Evolutionary conservation across 495 filamentous ascomycete species (phyloP).

Genomic region (Aspergillus campestris): DNA sequence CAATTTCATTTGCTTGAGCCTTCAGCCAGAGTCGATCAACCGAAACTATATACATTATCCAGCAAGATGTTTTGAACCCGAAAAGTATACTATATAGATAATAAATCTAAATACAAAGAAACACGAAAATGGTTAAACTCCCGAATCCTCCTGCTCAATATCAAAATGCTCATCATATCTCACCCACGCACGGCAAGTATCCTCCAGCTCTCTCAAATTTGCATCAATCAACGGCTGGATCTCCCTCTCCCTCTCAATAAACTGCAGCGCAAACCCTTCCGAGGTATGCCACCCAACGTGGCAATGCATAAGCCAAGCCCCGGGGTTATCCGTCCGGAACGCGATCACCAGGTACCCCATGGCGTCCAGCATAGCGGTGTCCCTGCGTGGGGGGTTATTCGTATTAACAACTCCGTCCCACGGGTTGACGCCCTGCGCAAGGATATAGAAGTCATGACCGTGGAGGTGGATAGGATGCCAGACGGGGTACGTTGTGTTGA

Average conservation of each 20-base stretch:
- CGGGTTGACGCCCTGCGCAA: constrained; percentile 39
- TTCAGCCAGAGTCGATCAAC: too few relatives aligned
- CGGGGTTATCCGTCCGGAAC: constrained; percentile 47
- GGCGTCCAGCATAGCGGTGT: constrained; percentile 47
- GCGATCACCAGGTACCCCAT: constrained; percentile 39
- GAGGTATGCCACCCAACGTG: constrained; percentile 43
- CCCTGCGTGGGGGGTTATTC: constrained; percentile 46
- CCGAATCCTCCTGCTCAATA: too few relatives aligned
- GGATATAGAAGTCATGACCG: constrained; percentile 59
- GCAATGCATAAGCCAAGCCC: constrained; percentile 47
- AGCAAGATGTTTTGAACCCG: too few relatives aligned
- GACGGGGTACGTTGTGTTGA: constrained; percentile 48
- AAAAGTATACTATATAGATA: too few relatives aligned
- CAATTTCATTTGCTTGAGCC: too few relatives aligned
- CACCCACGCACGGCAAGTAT: too few relatives aligned
- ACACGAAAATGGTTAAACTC: too few relatives aligned
- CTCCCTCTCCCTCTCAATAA: constrained; percentile 29
- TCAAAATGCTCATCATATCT: too few relatives aligned
- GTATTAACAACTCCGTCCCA: constrained; percentile 6
- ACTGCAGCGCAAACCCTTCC: constrained; percentile 38
- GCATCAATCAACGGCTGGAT: too few relatives aligned
- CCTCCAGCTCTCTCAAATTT: too few relatives aligned
- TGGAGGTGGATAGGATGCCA: constrained; percentile 80
- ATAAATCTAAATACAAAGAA: too few relatives aligned
- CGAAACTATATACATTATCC: too few relatives aligned